Base-by-base conservation (phyloP, 441 rosid genomes). In the Syzygium malaccense region DNA sequence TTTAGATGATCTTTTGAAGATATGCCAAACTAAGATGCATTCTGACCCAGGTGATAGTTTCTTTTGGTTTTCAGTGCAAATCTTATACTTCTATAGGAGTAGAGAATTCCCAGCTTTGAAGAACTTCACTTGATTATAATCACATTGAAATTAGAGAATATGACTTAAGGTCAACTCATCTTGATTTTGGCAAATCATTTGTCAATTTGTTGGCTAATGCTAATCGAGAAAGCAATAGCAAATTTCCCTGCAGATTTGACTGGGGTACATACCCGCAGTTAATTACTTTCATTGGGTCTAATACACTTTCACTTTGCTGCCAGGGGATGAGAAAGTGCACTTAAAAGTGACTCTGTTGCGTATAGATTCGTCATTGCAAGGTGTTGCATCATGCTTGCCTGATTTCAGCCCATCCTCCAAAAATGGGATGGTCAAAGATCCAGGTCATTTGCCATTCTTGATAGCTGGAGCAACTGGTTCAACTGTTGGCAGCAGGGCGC, bases 381-480 rank as follows among this genome's bases (percentile, higher is more conserved):
- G 99, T 92, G 98, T 96, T 93, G 93, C 96, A 89, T 98, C 99
- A 89, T 98, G 99, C 96, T 95, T 98, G 94, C 99, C 99, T 93
- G 99, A 98, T 95, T 98, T 98, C 94, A 95, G 93, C 90, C 98
- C 99, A 90, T 93, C 99, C 89, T 89, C 93, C 89, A 94, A 91
- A 91, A 96, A 91, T 91, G 97, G 94, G 90, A 92, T 90, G 93
- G 95, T 91, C 15, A 94, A 90, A 91, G 96, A 95, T 90, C 91
- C 91, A 53, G 88, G 87, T 91, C 93, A 91, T 89, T 87, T 91
- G 90, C 92, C 98, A 86, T 98, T 98, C 93, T 92, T 98, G 90
- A 97, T 98, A 90, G 99, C 99, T 89, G 99, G 99, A 91, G 98
- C 98, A 90, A 93, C 99, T 56, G 99, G 99, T 88, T 92, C 99